phyloP scores from a whole-genome alignment of 2,329 filamentous ascomycete genomes.

The Arthrobotrys megalospora region DNA sequence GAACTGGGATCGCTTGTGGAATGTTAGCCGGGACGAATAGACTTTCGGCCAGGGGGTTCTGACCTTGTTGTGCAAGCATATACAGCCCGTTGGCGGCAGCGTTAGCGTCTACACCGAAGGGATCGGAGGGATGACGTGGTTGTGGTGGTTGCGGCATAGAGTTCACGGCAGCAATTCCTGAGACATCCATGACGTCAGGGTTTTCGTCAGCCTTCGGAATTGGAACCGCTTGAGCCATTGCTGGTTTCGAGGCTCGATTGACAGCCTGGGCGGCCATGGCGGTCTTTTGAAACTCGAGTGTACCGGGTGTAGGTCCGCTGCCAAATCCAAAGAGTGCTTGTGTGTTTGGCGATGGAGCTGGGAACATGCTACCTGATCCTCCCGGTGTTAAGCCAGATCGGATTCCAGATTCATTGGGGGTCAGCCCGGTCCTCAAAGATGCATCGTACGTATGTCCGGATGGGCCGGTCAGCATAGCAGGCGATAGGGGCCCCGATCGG shows the following conservation, averaged over 20 bases:
- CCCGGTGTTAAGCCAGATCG: conserved; percentile 93
- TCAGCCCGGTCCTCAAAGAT: conserved; percentile 81
- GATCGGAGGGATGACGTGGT: conserved; percentile 72
- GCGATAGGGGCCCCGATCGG: conserved; percentile 91
- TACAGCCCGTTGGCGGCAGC: conserved; percentile 95
- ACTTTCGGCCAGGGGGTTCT: conserved; percentile 72
- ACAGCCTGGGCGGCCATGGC: conserved; percentile 80
- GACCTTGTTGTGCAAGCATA: conserved; percentile 83
- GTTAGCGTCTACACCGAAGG: conserved; percentile 88
- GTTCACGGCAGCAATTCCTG: conserved; percentile 66
- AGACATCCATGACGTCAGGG: conserved; percentile 63
- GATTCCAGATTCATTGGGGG: conserved; percentile 95
- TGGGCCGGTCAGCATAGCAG: conserved; percentile 94
- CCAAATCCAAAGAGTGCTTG: conserved; percentile 85
- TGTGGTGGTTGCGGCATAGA: conserved; percentile 62
- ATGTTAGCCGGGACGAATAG: conserved; percentile 54
- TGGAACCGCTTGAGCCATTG: conserved; percentile 65
- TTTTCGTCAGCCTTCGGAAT: conserved; percentile 71
- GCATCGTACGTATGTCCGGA: conserved; percentile 78
- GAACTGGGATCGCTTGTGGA: conserved; percentile 42
- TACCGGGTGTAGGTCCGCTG: conserved; percentile 88
- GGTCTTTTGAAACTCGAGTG: conserved; percentile 93
- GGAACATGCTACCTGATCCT: conserved; percentile 97
- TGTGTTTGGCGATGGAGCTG: conserved; percentile 85
- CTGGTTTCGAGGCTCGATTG: conserved; percentile 67